Conservation (phyloP, 768 basidiomycete genomes). For the Dioszegia aurantiaca region DNA sequence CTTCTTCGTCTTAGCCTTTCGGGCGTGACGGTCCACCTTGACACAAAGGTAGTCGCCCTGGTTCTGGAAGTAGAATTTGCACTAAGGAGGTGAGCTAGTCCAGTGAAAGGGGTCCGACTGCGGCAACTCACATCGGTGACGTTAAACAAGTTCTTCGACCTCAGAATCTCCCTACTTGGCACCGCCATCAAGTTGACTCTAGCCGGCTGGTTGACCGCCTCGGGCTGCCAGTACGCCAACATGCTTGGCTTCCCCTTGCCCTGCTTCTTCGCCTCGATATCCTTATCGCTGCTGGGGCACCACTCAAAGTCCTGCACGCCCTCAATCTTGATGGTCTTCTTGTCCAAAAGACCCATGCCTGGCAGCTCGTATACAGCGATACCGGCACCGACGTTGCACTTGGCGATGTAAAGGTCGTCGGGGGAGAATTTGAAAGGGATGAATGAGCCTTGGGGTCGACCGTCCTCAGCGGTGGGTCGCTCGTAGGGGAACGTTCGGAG, state of each 20-base stretch:
- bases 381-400: conserved; percentile 82
- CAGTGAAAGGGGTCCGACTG: no score
- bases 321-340: conserved; percentile 95
- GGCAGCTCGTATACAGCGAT: conserved; percentile 97
- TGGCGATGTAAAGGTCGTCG: conserved; percentile 90
- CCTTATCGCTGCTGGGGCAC: conserved; percentile 89
- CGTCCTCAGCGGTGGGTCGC: conserved; percentile 54
- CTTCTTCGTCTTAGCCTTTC: conserved; percentile 80
- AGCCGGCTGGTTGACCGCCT: conserved; percentile 92
- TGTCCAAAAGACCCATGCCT: conserved; percentile 86
- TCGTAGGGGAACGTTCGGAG: conserved; percentile 79
- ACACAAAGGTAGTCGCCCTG: conserved; percentile 98
- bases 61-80: conserved; percentile 97
- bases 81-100: no score
- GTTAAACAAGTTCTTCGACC: conserved; percentile 96
- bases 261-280: conserved; percentile 68
- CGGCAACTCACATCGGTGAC: conserved; percentile 87
- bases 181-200: conserved; percentile 89
- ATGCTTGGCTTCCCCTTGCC: conserved; percentile 73
- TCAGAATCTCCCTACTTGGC: conserved; percentile 74
- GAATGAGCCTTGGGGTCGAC: conserved; percentile 55
- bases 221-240: conserved; percentile 96
- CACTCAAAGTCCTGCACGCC: conserved; percentile 98
- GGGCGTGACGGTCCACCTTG: conserved; percentile 93
- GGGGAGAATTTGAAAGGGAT: conserved; percentile 99